Evolutionary conservation across 179 eudicot species (phyloP), one percentile per base, ranked within the genome.

Genomic region (Heliamphora pulchella): DNA sequence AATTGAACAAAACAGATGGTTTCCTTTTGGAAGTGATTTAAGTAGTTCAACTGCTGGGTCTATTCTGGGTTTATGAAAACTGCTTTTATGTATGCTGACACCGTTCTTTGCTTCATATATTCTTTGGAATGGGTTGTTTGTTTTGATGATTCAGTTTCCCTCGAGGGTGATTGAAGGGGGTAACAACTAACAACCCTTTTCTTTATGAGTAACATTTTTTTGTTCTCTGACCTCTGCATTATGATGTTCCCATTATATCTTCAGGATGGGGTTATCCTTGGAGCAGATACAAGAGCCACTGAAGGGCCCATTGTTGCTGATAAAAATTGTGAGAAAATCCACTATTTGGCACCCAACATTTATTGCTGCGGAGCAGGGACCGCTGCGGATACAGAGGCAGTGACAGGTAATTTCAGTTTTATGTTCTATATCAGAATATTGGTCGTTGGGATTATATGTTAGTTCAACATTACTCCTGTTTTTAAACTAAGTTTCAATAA

Each of bases 341-440:
- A 95, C 82, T 95, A 90, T 81, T 91, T 95, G 97, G 98, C 98
- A 11, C 98, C 98, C 46, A 95, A 95, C 80, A 95, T 95, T 8
- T 95, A 93, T 83, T 95, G 98, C 74, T 95, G 98, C 88, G 98
- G 98, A 80, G 98, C 98, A 68, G 98, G 98, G 61, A 92, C 98
- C 61, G 98, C 98, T 80, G 98, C 98, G 77, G 98, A 95, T 89
- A 95, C 98, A 5, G 98, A 95, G 85, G 97, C 97, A 6, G 98
- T 93, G 65, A 95, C 98, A 74, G 98, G 98, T 95, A 82, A 58
- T 70, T 44, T 54, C 39, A 55, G 53, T 15, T 73, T 70, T 70
- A 48, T 41, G 70, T 71, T 72, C 9, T n/a, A n/a, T 31, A 13
- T 53, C 72, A 50, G 57, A 22, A 75, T 71, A 41, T 18, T 63